Base-by-base conservation (phyloP, 2,329 filamentous ascomycete species). In the Dothideomycetes sp. region DNA sequence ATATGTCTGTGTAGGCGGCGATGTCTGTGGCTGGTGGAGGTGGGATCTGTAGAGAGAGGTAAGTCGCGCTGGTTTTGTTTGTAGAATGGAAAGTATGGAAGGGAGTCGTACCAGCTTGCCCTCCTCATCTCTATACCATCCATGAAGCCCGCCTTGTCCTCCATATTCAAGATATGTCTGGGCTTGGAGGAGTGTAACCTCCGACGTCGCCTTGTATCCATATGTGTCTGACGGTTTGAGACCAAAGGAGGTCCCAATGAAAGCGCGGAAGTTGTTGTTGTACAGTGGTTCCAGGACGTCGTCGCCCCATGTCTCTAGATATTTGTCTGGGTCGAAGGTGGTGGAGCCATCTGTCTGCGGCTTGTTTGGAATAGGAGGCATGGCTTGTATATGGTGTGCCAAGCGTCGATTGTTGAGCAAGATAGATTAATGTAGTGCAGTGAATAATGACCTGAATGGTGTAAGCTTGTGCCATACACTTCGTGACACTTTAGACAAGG, bases 1-100 rank as follows among this genome's bases (percentile, higher is more conserved):
- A 86, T 52, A 87, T 68, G 35, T 72, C 64, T 29, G 75, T 70
- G 63, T 87, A 86, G 14, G 80, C 73, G 32, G 71, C 66, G 41
- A 81, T 70, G 50, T 86, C 82, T 39, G 68, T 49, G 33, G 59
- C 59, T 2, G 72, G 63, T 5, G 77, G 77, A 5, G 71, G 62
- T 5, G 47, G 44, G 41, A 52, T 54, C 53, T 62, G 48, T 14
- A 27, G 9, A 19, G 16, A 7, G 34, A 27, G 22, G 22, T 7
- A 27, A 27, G 22, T 27, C 22, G 22, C n/a, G n/a, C n/a, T n/a
- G n/a, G n/a, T n/a, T n/a, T n/a, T n/a, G n/a, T n/a, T n/a, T n/a
- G 27, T 12, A 29, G 24, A 29, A 34, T 31, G 19, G 11, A 5
- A 19, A 4, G 11, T 36, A 33, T 27, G 7, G 12, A 27, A 27